Evolutionary conservation across 2,329 filamentous ascomycete species (phyloP), one percentile per base, ranked within the genome.

Genomic region (Scytalidium sp.): DNA sequence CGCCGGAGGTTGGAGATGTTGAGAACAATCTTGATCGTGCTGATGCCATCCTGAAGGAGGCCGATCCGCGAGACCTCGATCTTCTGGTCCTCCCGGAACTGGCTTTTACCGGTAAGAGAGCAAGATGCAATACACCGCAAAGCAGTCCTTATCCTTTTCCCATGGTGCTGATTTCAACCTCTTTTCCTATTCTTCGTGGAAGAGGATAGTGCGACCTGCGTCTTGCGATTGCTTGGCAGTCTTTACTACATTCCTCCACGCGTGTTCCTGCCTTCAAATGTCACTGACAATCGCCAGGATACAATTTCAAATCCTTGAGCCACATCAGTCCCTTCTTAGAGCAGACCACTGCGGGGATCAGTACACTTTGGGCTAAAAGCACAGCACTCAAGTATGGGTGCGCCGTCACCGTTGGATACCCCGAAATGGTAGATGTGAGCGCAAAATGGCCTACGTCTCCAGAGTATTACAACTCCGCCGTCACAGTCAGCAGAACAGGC

Each of bases 51-150:
- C 69, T 93, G 10, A 74, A 68, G 17, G 72, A 63, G 21, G 76
- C 79, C 0, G 68, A 75, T 5, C 69, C 75, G 0, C 68, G 77
- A 1, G 70, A 76, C n/a, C 58, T 92, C 1, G 86, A 90, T 61
- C 74, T 92, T 23, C 72, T 94, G 0, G 81, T 93, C 0, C 70
- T 93, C 0, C 88, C 89, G 0, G 89, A 93, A 63, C 70, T 93
- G 65, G 86, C 88, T 1, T 90, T 93, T 62, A 78, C 82, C 50
- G 85, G 85, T 88, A 68, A 57, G 54, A 36, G 13, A 7, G 17
- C 13, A n/a, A 36, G 11, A 9, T 10, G 39, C 19, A 40, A n/a
- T n/a, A n/a, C n/a, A n/a, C n/a, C n/a, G 48, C 43, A 23, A 42
- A 41, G 27, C 42, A 47, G 47, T 48, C 19, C 22, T 27, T 50